Base-by-base conservation (phyloP, 345 rosid genomes). In the Hevea brasiliensis region DNA sequence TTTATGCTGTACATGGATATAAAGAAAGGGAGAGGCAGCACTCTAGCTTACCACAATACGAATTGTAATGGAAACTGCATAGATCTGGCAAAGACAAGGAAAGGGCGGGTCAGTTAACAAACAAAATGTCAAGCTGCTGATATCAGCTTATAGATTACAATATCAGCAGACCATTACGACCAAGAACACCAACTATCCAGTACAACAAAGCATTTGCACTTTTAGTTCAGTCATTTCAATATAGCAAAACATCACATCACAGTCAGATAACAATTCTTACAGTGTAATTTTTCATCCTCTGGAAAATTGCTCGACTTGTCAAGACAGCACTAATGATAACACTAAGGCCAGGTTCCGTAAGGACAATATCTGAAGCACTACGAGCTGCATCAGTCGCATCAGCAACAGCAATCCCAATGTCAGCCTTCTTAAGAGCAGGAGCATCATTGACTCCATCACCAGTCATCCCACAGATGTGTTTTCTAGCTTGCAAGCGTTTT, bases 371-470 rank as follows among this genome's bases (percentile, higher is more conserved):
- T 20, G 98, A 95, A 83, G 99, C 99, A 81, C 98, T 89, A 57
- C 97, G 92, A 45, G 99, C 97, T 24, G 99, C 99, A 24, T 95
- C 99, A 84, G 96, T 95, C 64, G 99, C 99, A 88, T 95, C 99
- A 63, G 99, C 99, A 55, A 95, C 99, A 54, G 99, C 99, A 74
- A 95, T 95, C 57, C 99, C 99, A 76, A 95, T 95, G 80, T 95
- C 98, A 74, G 98, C 98, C 78, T 91, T 95, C 87, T 95, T 95
- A 68, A 95, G 92, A 79, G 99, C 99, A 78, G 99, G 99, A 15
- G 99, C 98, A 82, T 95, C 99, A 61, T 95, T 95, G 54, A 95
- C 99, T 80, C 98, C 99, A 84, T 95, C 99, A 61, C 99, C 98
- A 26, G 99, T 95, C 99, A 95, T 92, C 41, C 99, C 99, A 80